These are phyloP conservation scores for Lablab purpureus DNA, from an alignment of 306 rosid genomes.

Conservation along the genomic window DNA sequence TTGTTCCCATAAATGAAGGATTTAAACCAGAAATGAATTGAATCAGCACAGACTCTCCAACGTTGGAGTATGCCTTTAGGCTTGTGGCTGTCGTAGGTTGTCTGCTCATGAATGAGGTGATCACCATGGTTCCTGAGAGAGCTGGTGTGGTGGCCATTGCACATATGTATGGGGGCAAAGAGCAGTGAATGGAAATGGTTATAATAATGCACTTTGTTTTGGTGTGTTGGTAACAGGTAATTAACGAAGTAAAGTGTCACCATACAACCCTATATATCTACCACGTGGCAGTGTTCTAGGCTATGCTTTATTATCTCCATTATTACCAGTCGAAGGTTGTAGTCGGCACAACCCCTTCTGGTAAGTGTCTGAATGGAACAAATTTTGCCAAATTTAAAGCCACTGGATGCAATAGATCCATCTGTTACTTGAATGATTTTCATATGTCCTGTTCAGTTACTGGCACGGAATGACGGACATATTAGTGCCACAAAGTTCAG, in stretches of 20 bases:
- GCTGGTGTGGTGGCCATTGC: constrained; percentile 64
- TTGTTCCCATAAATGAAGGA: no score
- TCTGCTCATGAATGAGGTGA: constrained; percentile 62
- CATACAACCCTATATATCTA: constrained; percentile 58
- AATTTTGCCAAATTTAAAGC: not conserved
- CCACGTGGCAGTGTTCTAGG: constrained; percentile 58
- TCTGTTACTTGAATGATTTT: not conserved
- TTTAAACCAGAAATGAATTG: no score
- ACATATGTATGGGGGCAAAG: not conserved
- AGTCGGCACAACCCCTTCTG: constrained; percentile 42
- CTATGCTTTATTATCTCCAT: constrained; percentile 42
- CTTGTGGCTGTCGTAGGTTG: constrained; percentile 50
- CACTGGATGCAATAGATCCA: not conserved
- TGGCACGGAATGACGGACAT: not conserved
- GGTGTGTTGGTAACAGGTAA: constrained; percentile 35
- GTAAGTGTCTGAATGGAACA: not conserved
- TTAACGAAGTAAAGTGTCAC: not conserved
- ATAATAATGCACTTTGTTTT: not conserved
- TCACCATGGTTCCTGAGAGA: constrained; percentile 69
- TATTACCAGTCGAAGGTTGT: constrained; percentile 31
- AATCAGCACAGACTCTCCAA: no score
- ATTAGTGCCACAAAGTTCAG: not conserved
- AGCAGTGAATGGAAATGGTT: not conserved
- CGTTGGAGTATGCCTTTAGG: no score
- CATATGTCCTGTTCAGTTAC: not conserved